Evolutionary conservation across 148 eudicot species (phyloP).

Genomic region (Rheum nobile): DNA sequence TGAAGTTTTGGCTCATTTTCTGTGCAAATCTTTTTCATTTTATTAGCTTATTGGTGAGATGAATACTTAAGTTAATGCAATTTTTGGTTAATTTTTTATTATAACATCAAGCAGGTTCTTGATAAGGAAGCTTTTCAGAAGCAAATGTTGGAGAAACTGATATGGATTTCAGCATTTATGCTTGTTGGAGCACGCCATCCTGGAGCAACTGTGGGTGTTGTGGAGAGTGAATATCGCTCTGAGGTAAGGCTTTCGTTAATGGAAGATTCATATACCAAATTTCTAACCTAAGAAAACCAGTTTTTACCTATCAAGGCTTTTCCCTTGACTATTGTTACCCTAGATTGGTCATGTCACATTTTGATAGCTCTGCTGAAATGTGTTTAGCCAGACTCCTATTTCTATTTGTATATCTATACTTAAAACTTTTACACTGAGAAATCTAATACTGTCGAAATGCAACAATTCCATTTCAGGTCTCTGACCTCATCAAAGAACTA

Average conservation of each 20-base stretch:
- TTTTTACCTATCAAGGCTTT: not conserved
- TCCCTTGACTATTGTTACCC: too few relatives aligned
- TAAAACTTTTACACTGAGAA: not conserved
- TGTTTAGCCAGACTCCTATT: not conserved
- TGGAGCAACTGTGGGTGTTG: conserved; percentile 88
- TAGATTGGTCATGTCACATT: too few relatives aligned
- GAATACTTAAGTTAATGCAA: not conserved
- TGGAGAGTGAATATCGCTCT: conserved; percentile 78
- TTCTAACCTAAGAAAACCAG: not conserved
- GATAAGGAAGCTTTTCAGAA: conserved; percentile 83
- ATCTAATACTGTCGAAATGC: not conserved
- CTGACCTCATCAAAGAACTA: conserved; percentile 67
- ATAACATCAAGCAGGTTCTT: conserved; percentile 48
- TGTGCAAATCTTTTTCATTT: not conserved
- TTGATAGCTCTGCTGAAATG: not conserved
- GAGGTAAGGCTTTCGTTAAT: conserved; percentile 37
- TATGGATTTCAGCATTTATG: conserved; percentile 98
- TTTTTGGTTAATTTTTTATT: not conserved
- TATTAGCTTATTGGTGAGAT: not conserved
- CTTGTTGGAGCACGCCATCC: conserved; percentile 99
- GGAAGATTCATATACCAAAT: not conserved
- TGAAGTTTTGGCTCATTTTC: not conserved
- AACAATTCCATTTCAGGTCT: conserved; percentile 36
- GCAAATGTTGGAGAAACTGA: conserved; percentile 93
- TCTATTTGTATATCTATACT: not conserved